phyloP scores from a whole-genome alignment of 202 grass and related monocot genomes.

The Panicum hallii region DNA sequence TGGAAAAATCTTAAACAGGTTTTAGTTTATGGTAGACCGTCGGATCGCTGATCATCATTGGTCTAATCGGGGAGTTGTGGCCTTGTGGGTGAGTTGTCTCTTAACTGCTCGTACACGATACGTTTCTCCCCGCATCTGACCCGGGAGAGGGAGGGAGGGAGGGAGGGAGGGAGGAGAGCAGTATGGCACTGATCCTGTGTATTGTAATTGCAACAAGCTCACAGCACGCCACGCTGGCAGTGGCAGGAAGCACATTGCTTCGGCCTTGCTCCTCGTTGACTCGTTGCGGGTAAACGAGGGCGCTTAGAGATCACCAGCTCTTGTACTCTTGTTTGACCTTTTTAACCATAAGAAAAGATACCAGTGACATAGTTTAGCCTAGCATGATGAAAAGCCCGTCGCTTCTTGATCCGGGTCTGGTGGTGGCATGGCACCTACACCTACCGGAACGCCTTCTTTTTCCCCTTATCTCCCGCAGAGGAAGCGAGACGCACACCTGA shows the following conservation, averaged over 20 bases:
- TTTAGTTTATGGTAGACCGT: not conserved
- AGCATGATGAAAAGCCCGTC: not conserved
- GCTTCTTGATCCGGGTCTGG: slow-evolving; percentile 30
- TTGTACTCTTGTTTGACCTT: slow-evolving; percentile 30
- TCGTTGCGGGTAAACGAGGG: not conserved
- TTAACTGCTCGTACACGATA: slow-evolving; percentile 8
- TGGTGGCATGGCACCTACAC: slow-evolving; percentile 32
- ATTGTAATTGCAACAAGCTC: not conserved
- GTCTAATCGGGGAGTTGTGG: not conserved
- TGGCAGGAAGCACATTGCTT: no score
- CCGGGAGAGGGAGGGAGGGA: no score
- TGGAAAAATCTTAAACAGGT: not conserved
- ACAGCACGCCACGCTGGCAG: no score
- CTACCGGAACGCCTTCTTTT: not conserved
- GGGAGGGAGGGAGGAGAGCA: not conserved
- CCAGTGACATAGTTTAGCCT: not conserved
- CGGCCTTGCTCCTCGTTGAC: slow-evolving; percentile 1
- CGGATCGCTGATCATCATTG: not conserved
- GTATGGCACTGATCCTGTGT: not conserved
- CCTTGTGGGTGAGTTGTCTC: slow-evolving; percentile 16
- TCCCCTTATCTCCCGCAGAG: not conserved
- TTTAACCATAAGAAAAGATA: not conserved
- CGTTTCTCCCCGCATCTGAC: not conserved
- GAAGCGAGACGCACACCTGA: not conserved
- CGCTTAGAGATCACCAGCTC: not conserved